Conservation (phyloP, 345 rosid genomes). For the Rhizophora mangle region DNA sequence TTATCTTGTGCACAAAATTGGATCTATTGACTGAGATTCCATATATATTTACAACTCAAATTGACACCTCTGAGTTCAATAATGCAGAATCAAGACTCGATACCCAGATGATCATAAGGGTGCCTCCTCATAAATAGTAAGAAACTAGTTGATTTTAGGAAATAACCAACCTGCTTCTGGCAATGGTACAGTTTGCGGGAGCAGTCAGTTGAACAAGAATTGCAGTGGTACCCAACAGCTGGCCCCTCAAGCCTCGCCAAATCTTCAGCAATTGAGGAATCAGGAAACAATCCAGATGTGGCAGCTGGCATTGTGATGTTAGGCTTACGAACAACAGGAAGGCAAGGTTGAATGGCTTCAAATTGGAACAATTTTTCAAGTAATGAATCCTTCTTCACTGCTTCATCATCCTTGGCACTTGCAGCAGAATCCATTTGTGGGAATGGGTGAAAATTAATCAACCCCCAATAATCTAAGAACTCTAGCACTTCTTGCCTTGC, state of each 20-base stretch:
- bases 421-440: constrained; percentile 44
- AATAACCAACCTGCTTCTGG: constrained; percentile 77
- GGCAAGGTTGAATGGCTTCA: constrained; percentile 52
- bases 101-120: background rate
- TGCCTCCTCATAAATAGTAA: background rate
- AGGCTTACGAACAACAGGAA: constrained; percentile 45
- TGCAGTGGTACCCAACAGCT: constrained; percentile 93
- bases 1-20: no score
- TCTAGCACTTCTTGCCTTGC: constrained; percentile 89
- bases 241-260: constrained; percentile 76
- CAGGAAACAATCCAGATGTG: constrained; percentile 66
- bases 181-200: constrained; percentile 99
- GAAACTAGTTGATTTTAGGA: constrained; percentile 6
- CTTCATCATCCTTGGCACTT: constrained; percentile 35
- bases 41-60: background rate
- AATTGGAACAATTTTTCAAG: constrained; percentile 77
- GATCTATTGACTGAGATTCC: background rate
- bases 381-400: constrained; percentile 40
- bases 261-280: constrained; percentile 71
- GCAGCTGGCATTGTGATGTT: constrained; percentile 45
- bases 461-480: constrained; percentile 98
- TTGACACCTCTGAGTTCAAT: background rate
- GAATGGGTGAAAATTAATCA: constrained; percentile 93
- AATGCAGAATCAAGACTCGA: background rate
- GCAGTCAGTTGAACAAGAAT: constrained; percentile 97